Evolutionary conservation across 306 rosid genomes (phyloP).

Genomic region (Prunus campanulata): DNA sequence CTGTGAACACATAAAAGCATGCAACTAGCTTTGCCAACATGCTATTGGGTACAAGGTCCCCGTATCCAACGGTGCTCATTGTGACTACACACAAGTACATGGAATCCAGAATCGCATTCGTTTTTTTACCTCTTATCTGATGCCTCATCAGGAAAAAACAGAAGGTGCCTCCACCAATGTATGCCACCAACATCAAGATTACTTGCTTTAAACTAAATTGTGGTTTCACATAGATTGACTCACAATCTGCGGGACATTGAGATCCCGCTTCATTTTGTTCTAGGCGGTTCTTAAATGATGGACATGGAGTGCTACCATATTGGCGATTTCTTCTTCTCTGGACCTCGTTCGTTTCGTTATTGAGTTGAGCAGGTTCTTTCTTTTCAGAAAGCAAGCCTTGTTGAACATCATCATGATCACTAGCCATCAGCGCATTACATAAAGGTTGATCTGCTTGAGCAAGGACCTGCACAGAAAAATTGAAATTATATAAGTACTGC

Average conservation of each 20-base stretch:
- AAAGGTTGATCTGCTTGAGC: background rate
- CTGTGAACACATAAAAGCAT: conserved; percentile 66
- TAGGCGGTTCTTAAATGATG: conserved; percentile 25
- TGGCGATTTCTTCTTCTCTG: conserved; percentile 41
- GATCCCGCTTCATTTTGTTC: conserved; percentile 23
- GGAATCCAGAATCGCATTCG: conserved; percentile 64
- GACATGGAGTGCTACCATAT: conserved; percentile 15
- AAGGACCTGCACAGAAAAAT: background rate
- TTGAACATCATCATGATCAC: conserved; percentile 40
- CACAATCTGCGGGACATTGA: conserved; percentile 1
- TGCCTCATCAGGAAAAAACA: conserved; percentile 58
- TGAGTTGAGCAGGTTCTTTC: conserved; percentile 29
- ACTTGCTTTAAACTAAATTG: conserved; percentile 48
- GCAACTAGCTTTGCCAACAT: conserved; percentile 65
- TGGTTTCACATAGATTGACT: conserved; percentile 15
- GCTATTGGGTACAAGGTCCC: conserved; percentile 79
- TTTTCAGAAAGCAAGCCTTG: conserved; percentile 48
- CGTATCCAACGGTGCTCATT: conserved; percentile 89
- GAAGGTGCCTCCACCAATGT: conserved; percentile 66
- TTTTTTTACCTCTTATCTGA: conserved; percentile 57
- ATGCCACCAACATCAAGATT: conserved; percentile 32
- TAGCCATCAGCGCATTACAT: conserved; percentile 42
- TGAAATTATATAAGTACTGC: background rate
- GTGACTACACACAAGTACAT: conserved; percentile 83
- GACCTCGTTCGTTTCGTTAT: conserved; percentile 36